Percentiles rank a stretch among this genome's conserved stretches.
Conservation (phyloP, 2,329 filamentous ascomycete species). For the Fusarium compactum region DNA sequence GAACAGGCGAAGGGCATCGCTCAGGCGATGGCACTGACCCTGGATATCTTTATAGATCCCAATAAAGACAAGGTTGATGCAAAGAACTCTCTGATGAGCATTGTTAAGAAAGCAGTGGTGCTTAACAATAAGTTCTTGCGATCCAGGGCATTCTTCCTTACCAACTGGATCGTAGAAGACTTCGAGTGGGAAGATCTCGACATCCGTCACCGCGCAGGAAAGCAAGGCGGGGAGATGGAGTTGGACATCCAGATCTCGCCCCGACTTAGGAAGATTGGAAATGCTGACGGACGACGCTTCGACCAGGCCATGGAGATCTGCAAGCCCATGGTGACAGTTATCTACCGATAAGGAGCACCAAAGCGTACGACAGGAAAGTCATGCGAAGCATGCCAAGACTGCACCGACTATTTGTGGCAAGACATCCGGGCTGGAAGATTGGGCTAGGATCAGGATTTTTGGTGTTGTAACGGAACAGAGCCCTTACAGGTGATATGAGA, state of each 20-base stretch:
- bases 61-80: background rate
- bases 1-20: background rate
- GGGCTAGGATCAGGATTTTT: background rate
- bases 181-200: background rate
- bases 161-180: background rate
- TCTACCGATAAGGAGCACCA: background rate
- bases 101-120: slow-evolving; percentile 5
- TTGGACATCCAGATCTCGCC: slow-evolving; percentile 30
- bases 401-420: background rate
- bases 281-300: slow-evolving; percentile 28
- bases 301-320: slow-evolving; percentile 7
- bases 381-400: background rate
- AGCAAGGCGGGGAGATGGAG: background rate
- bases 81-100: background rate
- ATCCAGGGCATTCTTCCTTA: slow-evolving; percentile 30
- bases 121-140: slow-evolving; percentile 21
- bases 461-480: background rate
- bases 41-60: slow-evolving; percentile 28
- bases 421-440: background rate
- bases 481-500: background rate
- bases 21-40: background rate
- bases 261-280: slow-evolving; percentile 26
- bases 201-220: background rate
- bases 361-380: background rate
- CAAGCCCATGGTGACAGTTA: slow-evolving; percentile 13